Base-by-base conservation (phyloP, 1,284 basidiomycete species). In the Cryptococcus deneoformans region DNA sequence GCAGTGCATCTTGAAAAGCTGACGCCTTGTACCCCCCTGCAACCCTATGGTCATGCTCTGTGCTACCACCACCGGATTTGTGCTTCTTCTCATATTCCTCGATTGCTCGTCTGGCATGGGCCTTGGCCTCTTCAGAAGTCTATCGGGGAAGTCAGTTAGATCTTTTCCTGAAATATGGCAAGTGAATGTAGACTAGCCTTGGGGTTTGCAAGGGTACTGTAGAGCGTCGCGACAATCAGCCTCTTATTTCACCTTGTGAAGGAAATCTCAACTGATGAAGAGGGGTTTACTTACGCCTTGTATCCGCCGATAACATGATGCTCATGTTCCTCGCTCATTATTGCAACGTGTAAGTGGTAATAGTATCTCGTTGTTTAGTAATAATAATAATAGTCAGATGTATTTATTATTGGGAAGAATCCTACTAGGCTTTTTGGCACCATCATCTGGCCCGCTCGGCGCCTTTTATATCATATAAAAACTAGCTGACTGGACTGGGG, bases 221-320 rank as follows among this genome's bases (percentile, higher is more conserved):
- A 7, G 29, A 53, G 47, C 11, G 29, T 29, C 29, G 3, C 29
- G 29, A 29, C 29, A 29, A 29, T 29, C 29, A 29, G 29, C 29
- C 29, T 29, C 29, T 29, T 29, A 5, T 3, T 29, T 29, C 29
- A 29, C 5, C 29, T 29, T 29, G 29, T 29, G 29, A 29, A 29
- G 5, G 5, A 43, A 8, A 11, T 44, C 12, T n/a, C 20, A 37
- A 16, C 4, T 16, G 14, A 10, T 37, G 8, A 11, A 14, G 34
- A 20, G 5, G 29, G 12, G 4, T 8, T 5, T 16, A 62, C 65
- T 61, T 42, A 68, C 67, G 65, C 61, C 54, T 68, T 68, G 59
- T 66, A 63, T 20, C 67, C 67, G 6, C 61, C 65, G n/a, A 68
- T 40, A 11, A 60, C 55, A 14, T 53, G 56, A 46, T 63, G 55